A percentile compares a stretch with the other conserved stretches of the same genome.
These are phyloP conservation scores for Ganoderma multipileum DNA, from an alignment of 1,284 basidiomycete species.

Conservation along the genomic window DNA sequence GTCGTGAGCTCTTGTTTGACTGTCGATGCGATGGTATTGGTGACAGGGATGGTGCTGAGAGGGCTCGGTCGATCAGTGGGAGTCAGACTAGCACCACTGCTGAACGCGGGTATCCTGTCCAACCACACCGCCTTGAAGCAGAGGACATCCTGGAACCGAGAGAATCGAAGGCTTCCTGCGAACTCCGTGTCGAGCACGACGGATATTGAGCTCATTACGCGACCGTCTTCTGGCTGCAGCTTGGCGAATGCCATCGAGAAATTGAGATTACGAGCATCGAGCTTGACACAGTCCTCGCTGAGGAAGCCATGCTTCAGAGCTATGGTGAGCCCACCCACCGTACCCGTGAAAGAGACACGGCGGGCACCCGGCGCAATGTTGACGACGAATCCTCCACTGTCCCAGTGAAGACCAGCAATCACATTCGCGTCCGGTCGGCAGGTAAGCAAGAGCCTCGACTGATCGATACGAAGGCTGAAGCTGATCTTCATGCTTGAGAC, in stretches of 20 bases:
- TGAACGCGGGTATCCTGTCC: slow-evolving; percentile 80
- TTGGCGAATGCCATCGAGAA: slow-evolving; percentile 76
- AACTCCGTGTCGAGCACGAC: slow-evolving; percentile 80
- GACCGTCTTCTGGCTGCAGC: slow-evolving; percentile 44
- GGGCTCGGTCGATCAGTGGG: slow-evolving; percentile 35
- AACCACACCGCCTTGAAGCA: slow-evolving; percentile 93
- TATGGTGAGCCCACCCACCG: slow-evolving; percentile 79
- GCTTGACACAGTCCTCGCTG: slow-evolving; percentile 78
- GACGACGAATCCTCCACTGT: slow-evolving; percentile 88
- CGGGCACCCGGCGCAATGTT: slow-evolving; percentile 77
- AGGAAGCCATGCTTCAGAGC: slow-evolving; percentile 84
- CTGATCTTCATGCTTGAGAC: slow-evolving; percentile 70
- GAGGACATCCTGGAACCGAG: slow-evolving; percentile 83
- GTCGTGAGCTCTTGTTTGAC: slow-evolving; percentile 61
- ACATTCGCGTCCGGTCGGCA: slow-evolving; percentile 92
- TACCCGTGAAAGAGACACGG: slow-evolving; percentile 76
- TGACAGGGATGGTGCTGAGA: slow-evolving; percentile 16
- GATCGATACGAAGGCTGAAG: slow-evolving; percentile 88
- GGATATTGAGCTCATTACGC: slow-evolving; percentile 65
- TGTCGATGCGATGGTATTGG: slow-evolving; percentile 22
- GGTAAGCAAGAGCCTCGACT: slow-evolving; percentile 83
- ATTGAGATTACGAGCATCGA: slow-evolving; percentile 77
- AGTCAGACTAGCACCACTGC: slow-evolving; percentile 45
- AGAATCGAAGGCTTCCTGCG: slow-evolving; percentile 75
- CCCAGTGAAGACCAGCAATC: slow-evolving; percentile 85